Evolutionary conservation across 2,329 filamentous ascomycete genomes (phyloP), one percentile per base, ranked within the genome.

Genomic region (Aureobasidium sp.): DNA sequence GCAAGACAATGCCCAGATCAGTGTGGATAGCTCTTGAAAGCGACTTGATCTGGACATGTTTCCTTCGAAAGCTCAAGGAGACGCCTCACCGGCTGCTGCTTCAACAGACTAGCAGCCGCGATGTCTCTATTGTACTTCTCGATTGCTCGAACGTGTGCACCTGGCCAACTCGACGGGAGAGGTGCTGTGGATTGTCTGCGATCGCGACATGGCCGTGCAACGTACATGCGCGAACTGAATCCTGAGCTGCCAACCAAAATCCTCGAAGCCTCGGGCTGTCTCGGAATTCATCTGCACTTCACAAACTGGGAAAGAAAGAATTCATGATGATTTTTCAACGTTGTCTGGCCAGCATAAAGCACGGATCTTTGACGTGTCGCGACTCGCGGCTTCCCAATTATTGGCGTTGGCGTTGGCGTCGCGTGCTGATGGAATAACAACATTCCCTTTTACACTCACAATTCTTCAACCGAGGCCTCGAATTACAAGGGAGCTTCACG

Each of bases 291-390:
- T 5, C 15, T 14, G 2, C 22, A 9, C 15, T 8, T 31, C 15
- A 3, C 45, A 51, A 51, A 36, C n/a, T 51, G 9, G 29, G n/a
- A 31, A 17, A 25, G 29, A 31, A 37, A 57, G 7, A 41, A 29
- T 42, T 37, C 17, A 20, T 45, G 39, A 45, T 39, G 29, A 4
- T 5, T 51, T 51, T 45, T 36, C 53, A 5, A 36, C 27, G 53
- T 57, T 57, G 53, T 25, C 29, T 34, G 27, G 39, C 27, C 53
- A 57, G 53, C 53, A 45, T 5, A 15, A 31, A 44, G 53, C 53
- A 57, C 53, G 53, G 53, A 57, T 57, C 53, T 42, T 36, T 44
- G 52, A 31, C 52, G 37, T 31, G 52, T 55, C 39, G 53, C 53
- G 53, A 57, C n/a, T 57, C 53, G 53, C 53, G 53, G n/a, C 39